Conservation (phyloP, 2,329 filamentous ascomycete species). For the Cladophialophora immunda region DNA sequence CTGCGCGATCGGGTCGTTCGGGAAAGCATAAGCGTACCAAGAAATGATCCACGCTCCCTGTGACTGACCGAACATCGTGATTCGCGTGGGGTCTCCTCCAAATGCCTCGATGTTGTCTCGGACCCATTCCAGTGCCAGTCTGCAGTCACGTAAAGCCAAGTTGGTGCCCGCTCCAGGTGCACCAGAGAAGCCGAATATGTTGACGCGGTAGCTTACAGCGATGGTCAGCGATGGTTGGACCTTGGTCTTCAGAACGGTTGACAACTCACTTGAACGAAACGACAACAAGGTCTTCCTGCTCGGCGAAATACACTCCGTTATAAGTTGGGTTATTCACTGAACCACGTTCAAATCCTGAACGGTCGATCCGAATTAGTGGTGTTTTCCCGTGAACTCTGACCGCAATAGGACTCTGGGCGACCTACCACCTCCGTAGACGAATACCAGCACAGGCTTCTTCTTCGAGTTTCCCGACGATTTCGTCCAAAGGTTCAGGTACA, state of each 20-base stretch:
- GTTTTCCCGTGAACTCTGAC: not conserved
- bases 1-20: too few relatives aligned
- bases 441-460: not conserved
- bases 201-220: not conserved
- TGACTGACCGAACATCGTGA: not conserved
- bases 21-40: too few relatives aligned
- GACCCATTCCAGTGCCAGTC: conserved; percentile 1
- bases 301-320: too few relatives aligned
- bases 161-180: not conserved
- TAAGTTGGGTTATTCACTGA: too few relatives aligned
- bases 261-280: too few relatives aligned
- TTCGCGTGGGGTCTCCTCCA: not conserved
- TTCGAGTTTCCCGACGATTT: not conserved
- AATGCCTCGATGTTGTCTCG: conserved; percentile 4
- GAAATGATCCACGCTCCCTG: not conserved
- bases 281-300: too few relatives aligned
- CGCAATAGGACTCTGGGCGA: not conserved
- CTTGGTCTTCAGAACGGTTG: too few relatives aligned
- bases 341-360: too few relatives aligned
- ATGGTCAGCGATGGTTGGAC: not conserved
- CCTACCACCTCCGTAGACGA: conserved; percentile 3
- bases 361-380: too few relatives aligned
- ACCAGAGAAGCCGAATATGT: not conserved
- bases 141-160: not conserved
- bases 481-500: not conserved